These are phyloP conservation scores for Kregervanrija pseudodelftensis DNA, from an alignment of 805 yeast species.

Conservation along the genomic window DNA sequence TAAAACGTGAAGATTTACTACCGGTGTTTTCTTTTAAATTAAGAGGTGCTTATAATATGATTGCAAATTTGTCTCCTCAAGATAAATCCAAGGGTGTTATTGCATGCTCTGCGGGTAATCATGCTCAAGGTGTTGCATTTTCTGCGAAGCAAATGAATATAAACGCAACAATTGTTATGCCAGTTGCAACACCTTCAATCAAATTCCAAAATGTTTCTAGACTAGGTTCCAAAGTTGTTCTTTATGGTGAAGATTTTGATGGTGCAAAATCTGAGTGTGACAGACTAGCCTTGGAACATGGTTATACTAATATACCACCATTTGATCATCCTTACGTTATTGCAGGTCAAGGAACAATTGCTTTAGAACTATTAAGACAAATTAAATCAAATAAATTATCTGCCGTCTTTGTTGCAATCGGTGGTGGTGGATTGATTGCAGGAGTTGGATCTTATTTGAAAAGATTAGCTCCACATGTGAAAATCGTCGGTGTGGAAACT, in stretches of 20 bases:
- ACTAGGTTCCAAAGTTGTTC: constrained; percentile 88
- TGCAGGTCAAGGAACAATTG: constrained; percentile 99
- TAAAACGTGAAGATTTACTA: constrained; percentile 87
- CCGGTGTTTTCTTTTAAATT: constrained; percentile 96
- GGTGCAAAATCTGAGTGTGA: constrained; percentile 89
- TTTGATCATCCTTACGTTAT: constrained; percentile 96
- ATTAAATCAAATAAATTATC: constrained; percentile 64
- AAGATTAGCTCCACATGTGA: constrained; percentile 96
- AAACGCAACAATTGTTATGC: constrained; percentile 97
- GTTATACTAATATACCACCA: constrained; percentile 90
- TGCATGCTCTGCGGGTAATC: constrained; percentile 98
- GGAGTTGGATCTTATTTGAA: constrained; percentile 89
- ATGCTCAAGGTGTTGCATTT: constrained; percentile 97
- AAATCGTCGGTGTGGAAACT: constrained; percentile 93
- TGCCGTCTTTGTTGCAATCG: constrained; percentile 89
- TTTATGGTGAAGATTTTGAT: constrained; percentile 91
- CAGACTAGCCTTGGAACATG: constrained; percentile 59
- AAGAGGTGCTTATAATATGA: constrained; percentile 97
- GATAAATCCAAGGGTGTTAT: constrained; percentile 78
- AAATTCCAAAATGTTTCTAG: constrained; percentile 88
- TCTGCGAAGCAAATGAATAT: constrained; percentile 80
- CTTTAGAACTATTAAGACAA: constrained; percentile 87
- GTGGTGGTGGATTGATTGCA: constrained; percentile 95
- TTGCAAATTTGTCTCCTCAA: constrained; percentile 72
- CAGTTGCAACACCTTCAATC: constrained; percentile 92